Evolutionary conservation across 345 rosid genomes (phyloP).

Genomic region (Carallia brachiata): DNA sequence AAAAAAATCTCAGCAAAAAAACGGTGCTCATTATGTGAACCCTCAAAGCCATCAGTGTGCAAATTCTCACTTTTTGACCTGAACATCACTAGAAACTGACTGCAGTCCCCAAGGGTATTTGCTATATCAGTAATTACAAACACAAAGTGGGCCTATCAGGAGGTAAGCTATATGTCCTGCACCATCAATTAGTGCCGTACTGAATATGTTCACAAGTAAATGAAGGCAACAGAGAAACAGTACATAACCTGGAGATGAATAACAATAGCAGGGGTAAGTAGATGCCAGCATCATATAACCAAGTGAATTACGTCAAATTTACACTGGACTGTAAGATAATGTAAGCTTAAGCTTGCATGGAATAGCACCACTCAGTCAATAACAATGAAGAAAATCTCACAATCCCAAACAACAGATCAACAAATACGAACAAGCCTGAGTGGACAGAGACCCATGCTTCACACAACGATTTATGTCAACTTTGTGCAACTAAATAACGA

Average conservation of each 20-base stretch:
- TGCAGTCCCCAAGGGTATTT: conserved; percentile 16
- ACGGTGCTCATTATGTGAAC: conserved; percentile 48
- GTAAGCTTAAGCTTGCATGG: not conserved
- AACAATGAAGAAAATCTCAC: not conserved
- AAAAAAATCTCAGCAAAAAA: conserved; percentile 61
- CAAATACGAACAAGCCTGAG: too few species aligned
- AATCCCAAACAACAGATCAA: too few species aligned
- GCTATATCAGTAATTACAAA: conserved; percentile 5
- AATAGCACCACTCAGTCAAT: too few species aligned
- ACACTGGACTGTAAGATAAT: not conserved
- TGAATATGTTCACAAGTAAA: conserved; percentile 3
- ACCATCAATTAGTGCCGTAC: not conserved
- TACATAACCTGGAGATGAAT: conserved; percentile 4
- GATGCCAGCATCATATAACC: not conserved
- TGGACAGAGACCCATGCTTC: too few species aligned
- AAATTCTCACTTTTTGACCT: conserved; percentile 31
- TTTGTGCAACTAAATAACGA: too few species aligned
- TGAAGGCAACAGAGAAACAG: not conserved
- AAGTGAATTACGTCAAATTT: not conserved
- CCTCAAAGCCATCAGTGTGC: conserved; percentile 56
- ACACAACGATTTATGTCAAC: too few species aligned
- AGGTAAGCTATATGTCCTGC: not conserved
- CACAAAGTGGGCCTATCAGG: not conserved
- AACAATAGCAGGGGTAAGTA: conserved; percentile 2
- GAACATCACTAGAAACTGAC: conserved; percentile 36